Evolutionary conservation across 73 alveolate genomes (phyloP), one percentile per base, ranked within the genome.

Genomic region (Effrenium voratum): DNA sequence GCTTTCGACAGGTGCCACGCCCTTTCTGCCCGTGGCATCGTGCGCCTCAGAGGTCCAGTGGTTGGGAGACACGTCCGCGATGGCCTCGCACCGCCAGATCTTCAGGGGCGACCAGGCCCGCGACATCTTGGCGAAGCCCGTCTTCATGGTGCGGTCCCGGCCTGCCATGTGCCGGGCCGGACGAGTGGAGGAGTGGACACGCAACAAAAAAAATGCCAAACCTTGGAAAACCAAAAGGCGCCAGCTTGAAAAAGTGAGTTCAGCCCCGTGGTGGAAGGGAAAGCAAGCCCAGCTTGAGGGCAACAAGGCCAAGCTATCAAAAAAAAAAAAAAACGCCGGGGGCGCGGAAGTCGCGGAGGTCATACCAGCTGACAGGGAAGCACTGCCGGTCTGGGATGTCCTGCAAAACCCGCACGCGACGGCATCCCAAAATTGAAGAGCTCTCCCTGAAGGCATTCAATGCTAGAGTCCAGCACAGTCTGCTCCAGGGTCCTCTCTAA

Each of bases 61-160:
- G 38, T 87, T 84, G 34, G 95, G 95, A 38, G 72, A 41, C 41
- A 84, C 95, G 28, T 70, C 79, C 24, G 95, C 95, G 36, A 72
- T 36, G 38, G 94, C 55, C n/a, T 34, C 43, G 95, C 95, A 87
- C 19, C 75, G 70, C 95, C 95, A 87, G 40, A 87, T 41, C 75
- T 87, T 87, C 91, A 91, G 90, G 5, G 98, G 98, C 1, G 98
- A 91, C 98, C 98, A 91, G 19, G 98, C 87, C 15, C 98, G 40
- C 26, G 98, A 68, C 98, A 91, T 91, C 79, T 91, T 91, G 79
- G 98, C 98, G 38, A 91, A 91, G 57, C 98, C 95, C 36, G 98
- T 91, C 57, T 73, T 68, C 80, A 91, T 28, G 28, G 98, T 50
- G 15, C 98, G 73, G 77, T 91, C 98, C 16, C 95, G 41, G 72